Evolutionary conservation across 345 rosid genomes (phyloP), one percentile per base, ranked within the genome.

Genomic region (Acer negundo): DNA sequence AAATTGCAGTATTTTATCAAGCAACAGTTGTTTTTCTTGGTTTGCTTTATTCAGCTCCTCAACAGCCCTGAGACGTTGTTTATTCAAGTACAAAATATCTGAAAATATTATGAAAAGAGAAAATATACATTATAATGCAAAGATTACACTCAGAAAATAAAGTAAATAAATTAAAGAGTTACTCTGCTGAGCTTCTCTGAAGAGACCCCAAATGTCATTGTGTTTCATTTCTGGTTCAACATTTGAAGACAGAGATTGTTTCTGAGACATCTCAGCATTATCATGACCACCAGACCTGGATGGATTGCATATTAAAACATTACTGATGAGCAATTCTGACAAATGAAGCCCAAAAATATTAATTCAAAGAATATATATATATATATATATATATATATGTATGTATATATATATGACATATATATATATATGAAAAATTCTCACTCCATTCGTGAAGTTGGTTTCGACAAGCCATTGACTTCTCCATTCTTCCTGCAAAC

Each of bases 181-280:
- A 93, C 97, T 93, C 82, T 78, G 88, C 77, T 91, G 96, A 83
- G 94, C 96, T 86, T 93, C 93, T 83, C 58, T 88, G 73, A 91
- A 93, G 67, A 88, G 89, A 68, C 62, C 53, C 97, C 96, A 89
- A 63, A 90, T 83, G 19, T 86, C 89, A 28, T 84, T 86, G 4
- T 80, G 79, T 78, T 86, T 88, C 46, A 40, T 69, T 40, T 86
- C 85, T 53, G 72, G 62, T n/a, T 77, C 84, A 67, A 73, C 40
- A 85, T 79, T 73, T 8, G 86, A 71, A n/a, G 83, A 44, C 75
- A 67, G 82, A 75, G 79, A 20, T 26, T 61, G 62, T 24, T 81
- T 90, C 94, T 79, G 87, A 78, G 84, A 75, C 72, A 65, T 56
- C 35, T 86, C 91, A 11, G 65, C 59, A 23, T 82, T 70, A 26